Evolutionary conservation across 1,284 basidiomycete genomes (phyloP), one percentile per base, ranked within the genome.

Genomic region (Ustilago esculenta): DNA sequence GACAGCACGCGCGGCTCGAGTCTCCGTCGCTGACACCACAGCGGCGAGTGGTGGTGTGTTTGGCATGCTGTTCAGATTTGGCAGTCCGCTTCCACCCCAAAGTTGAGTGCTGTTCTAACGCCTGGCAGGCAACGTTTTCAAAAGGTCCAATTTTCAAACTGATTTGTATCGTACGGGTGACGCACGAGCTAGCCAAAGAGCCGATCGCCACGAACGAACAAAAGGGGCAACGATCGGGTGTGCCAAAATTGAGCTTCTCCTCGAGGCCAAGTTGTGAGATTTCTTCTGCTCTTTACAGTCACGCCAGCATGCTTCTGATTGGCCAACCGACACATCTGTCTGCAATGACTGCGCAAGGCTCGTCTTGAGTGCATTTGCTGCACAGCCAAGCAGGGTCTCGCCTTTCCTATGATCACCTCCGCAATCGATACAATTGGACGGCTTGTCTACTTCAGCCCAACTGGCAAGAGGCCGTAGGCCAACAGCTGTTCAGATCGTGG

Each of bases 331-430:
- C 15, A 24, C 5, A 15, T 15, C 37, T 29, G 23, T n/a, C n/a
- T 6, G 10, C 14, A 24, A 6, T 14, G 8, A 14, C 14, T 24
- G 48, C 42, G 35, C 18, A 21, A 20, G 40, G 21, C 46, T 17
- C n/a, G n/a, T 29, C 17, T 7, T 7, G 23, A 33, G 4, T 60
- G 58, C 49, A 53, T 35, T n/a, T 6, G 17, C 43, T 55, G 59
- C 59, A 55, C 52, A 47, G 37, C 44, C 15, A 56, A 42, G 45
- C 54, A 64, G 60, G 60, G 60, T 64, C 54, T 45, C 21, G 45
- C 9, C 40, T 36, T 57, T 47, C 21, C 53, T 64, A 64, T 52
- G 44, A 64, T 64, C 60, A 64, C 60, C 54, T 49, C 60, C 60
- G 60, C 60, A 64, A 48, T 42, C 20, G 27, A 20, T 32, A 14